Conservation (phyloP, 2,329 filamentous ascomycete genomes). For the Lachnellula subtilissima region DNA sequence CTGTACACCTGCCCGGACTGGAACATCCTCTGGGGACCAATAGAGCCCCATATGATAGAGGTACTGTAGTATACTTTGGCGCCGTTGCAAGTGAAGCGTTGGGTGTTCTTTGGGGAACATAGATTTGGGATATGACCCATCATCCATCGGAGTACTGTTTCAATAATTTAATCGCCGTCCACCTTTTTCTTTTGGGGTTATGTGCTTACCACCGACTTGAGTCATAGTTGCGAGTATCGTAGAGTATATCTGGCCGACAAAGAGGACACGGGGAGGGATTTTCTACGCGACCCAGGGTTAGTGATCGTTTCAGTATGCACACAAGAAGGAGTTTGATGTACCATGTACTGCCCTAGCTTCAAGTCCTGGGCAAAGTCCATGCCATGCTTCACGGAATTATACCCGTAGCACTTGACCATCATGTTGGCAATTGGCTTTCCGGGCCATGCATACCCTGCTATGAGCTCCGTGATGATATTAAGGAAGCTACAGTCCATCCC, state of each 20-base stretch:
- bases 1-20: slow-evolving; percentile 58
- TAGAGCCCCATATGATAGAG: slow-evolving; percentile 67
- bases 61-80: slow-evolving; percentile 57
- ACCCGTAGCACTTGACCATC: slow-evolving; percentile 72
- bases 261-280: slow-evolving; percentile 26
- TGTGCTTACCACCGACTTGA: slow-evolving; percentile 30
- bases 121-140: slow-evolving; percentile 56
- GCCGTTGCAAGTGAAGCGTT: slow-evolving; percentile 50
- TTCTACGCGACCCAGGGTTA: slow-evolving; percentile 1
- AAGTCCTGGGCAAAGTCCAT: slow-evolving; percentile 14
- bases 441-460: slow-evolving; percentile 63
- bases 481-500: slow-evolving; percentile 37
- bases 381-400: slow-evolving; percentile 52
- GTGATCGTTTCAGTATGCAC: neutral
- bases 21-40: slow-evolving; percentile 66
- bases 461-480: slow-evolving; percentile 68
- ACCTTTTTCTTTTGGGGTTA: slow-evolving; percentile 5
- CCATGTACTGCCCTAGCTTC: slow-evolving; percentile 66
- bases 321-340: neutral
- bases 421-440: slow-evolving; percentile 68
- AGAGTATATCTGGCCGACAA: slow-evolving; percentile 33
- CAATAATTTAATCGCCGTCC: neutral
- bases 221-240: slow-evolving; percentile 31
- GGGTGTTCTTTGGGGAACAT: slow-evolving; percentile 46
- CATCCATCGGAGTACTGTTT: slow-evolving; percentile 35